phyloP scores from a whole-genome alignment of 108 stramenopile genomes.

The Nitzschia palea region DNA sequence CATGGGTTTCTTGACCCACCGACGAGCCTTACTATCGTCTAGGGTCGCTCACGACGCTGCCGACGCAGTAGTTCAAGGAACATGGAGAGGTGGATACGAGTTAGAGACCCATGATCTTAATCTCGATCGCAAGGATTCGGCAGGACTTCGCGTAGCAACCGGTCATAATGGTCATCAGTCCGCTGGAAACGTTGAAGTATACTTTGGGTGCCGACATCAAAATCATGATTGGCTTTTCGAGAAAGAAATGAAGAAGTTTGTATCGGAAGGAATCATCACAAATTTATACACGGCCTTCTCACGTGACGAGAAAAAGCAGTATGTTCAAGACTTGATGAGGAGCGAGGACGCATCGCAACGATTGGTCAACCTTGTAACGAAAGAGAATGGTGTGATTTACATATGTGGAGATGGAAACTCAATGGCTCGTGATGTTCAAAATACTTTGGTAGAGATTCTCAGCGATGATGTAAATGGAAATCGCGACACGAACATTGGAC shows the following conservation, averaged over 20 bases:
- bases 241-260: conserved; percentile 72
- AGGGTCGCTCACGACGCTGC: conserved; percentile 43
- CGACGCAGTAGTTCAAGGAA: conserved; percentile 65
- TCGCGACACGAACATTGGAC: conserved; percentile 29
- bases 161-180: conserved; percentile 57
- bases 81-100: conserved; percentile 81
- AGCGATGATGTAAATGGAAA: conserved; percentile 9
- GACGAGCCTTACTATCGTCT: conserved; percentile 52
- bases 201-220: conserved; percentile 92
- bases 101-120: conserved; percentile 73
- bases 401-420: conserved; percentile 91
- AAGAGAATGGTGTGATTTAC: conserved; percentile 72
- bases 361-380: conserved; percentile 52
- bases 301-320: conserved; percentile 50
- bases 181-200: conserved; percentile 78
- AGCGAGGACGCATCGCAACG: conserved; percentile 30
- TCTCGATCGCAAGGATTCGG: conserved; percentile 40
- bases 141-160: conserved; percentile 53
- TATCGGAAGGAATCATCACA: conserved; percentile 62
- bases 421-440: conserved; percentile 95
- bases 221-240: conserved; percentile 94
- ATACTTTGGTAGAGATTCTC: conserved; percentile 59
- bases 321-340: conserved; percentile 86
- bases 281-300: conserved; percentile 90
- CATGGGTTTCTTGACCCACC: conserved; percentile 89